phyloP scores from a whole-genome alignment of 2,329 filamentous ascomycete genomes.

The Cercospora berteroae region DNA sequence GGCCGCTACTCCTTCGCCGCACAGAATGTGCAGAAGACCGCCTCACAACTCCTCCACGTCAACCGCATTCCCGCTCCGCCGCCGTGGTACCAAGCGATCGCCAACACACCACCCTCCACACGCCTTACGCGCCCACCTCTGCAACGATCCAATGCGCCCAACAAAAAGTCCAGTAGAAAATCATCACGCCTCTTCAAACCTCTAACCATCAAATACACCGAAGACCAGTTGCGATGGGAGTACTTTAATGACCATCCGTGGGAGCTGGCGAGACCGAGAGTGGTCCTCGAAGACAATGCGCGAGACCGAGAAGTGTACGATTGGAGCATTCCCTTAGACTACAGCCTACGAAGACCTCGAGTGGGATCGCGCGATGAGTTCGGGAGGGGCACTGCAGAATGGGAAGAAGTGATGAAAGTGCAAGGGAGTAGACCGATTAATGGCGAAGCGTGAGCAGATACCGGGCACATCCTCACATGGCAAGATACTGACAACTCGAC shows the following conservation, averaged over 20 bases:
- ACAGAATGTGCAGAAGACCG: slow-evolving; percentile 54
- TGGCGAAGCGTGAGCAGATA: slow-evolving; percentile 49
- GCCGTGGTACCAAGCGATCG: slow-evolving; percentile 58
- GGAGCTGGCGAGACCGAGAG: slow-evolving; percentile 85
- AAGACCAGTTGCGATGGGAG: slow-evolving; percentile 73
- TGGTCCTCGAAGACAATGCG: slow-evolving; percentile 82
- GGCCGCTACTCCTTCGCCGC: slow-evolving; percentile 54
- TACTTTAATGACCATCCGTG: slow-evolving; percentile 96
- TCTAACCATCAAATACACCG: slow-evolving; percentile 71
- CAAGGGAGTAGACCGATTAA: slow-evolving; percentile 75
- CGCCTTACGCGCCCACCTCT: slow-evolving; percentile 56
- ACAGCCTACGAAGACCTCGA: slow-evolving; percentile 24
- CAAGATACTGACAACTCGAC: slow-evolving; percentile 11
- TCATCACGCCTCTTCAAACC: slow-evolving; percentile 79
- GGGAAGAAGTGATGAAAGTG: slow-evolving; percentile 49
- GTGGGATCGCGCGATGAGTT: slow-evolving; percentile 17
- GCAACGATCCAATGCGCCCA: slow-evolving; percentile 51
- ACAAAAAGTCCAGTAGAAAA: slow-evolving; percentile 55
- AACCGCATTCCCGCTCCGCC: slow-evolving; percentile 45
- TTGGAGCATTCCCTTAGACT: slow-evolving; percentile 61
- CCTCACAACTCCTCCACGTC: slow-evolving; percentile 50
- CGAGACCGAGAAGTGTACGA: slow-evolving; percentile 73
- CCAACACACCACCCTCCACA: slow-evolving; percentile 59
- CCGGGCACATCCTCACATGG: not conserved
- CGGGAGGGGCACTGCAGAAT: slow-evolving; percentile 48